Conservation (phyloP, 768 basidiomycete species). For the Lactifluus piperatus region DNA sequence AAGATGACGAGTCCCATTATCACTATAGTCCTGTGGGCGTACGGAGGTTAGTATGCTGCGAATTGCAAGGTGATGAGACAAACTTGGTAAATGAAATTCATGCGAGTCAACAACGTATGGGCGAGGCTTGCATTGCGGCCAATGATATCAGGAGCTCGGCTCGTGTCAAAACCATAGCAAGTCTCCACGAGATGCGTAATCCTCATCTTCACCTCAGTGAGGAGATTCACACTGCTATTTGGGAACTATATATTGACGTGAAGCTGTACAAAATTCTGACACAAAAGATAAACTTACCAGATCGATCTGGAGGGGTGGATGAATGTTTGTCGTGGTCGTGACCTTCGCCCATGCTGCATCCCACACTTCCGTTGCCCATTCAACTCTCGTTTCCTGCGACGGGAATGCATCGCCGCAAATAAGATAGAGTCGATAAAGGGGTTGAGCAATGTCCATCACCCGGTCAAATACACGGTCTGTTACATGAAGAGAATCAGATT, state of each 20-base stretch:
- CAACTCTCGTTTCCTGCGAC: neutral
- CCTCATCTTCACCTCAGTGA: neutral
- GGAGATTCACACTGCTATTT: neutral
- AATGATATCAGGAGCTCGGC: neutral
- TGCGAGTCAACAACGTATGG: neutral
- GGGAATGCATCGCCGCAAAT: slow-evolving; percentile 10
- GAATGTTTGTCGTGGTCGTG: neutral
- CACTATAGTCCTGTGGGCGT: neutral
- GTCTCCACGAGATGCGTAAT: neutral
- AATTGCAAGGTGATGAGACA: neutral
- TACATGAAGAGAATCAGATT: neutral
- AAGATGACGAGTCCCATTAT: neutral
- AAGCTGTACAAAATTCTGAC: neutral
- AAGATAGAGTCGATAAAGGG: neutral
- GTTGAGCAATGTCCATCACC: neutral
- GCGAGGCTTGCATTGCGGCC: neutral
- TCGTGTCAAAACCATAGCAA: slow-evolving; percentile 1
- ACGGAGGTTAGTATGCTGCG: neutral
- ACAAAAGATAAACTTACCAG: neutral
- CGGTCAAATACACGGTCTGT: neutral
- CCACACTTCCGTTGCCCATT: neutral
- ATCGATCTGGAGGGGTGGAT: neutral
- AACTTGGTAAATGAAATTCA: slow-evolving; percentile 3
- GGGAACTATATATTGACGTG: neutral
- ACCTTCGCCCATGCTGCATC: neutral